Base-by-base conservation (phyloP, 352 stramenopile genomes). In the Globisporangium heterothallicum region DNA sequence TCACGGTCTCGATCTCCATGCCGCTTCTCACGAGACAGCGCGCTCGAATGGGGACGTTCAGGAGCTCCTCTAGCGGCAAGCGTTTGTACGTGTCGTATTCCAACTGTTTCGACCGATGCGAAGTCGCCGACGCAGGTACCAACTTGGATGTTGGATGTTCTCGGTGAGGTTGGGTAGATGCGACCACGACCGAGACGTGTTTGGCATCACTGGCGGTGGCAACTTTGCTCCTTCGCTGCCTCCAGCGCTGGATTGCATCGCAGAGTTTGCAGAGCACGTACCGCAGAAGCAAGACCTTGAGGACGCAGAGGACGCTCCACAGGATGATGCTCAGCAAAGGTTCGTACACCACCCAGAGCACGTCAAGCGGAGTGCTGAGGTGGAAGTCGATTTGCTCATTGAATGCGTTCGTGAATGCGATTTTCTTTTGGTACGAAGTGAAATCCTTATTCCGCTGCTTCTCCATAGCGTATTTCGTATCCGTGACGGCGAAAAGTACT, bases 1-100 rank as follows among this genome's bases (percentile, higher is more conserved):
- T 30, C 42, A 49, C 24, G 6, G 21, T 43, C 27, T 30, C 36
- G 42, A 49, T 46, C 40, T 66, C 57, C 48, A 70, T 55, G 22
- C 61, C 48, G 34, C 50, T 63, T 41, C 66, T 66, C 35, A 85
- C 64, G 32, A 85, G 63, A 25, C 65, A 49, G 21, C 61, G 64
- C 18, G 71, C 63, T 29, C 74, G 74, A 30, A 82, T 80, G 2
- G 71, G 66, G 5, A 68, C 38, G 49, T 78, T 67, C 22, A 82
- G 49, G 14, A 80, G 58, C 53, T 78, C 64, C 57, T 85, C 74
- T 2, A 82, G 35, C 7, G 71, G 62, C 19, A 85, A 55, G 0
- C 71, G 64, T 8, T 56, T 59, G 58, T 85, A 85, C 22, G 66
- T 56, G 9, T 62, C 54, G 38, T 60, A 50, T 6, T 34, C 34